These are phyloP conservation scores for Teunomyces gatunensis DNA, from an alignment of 805 yeast genomes.

Conservation along the genomic window DNA sequence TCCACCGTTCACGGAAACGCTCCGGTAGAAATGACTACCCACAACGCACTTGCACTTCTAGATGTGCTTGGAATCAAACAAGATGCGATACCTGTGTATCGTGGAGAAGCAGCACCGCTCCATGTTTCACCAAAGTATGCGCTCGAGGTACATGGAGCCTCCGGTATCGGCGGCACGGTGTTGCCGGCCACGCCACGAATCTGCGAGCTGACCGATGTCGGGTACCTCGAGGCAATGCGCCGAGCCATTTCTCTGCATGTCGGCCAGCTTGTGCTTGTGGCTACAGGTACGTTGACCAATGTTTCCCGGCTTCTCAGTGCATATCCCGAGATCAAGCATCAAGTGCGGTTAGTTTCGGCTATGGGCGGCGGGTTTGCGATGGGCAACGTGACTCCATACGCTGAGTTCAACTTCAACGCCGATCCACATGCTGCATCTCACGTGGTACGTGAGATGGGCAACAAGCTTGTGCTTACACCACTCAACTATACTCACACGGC, in stretches of 20 bases:
- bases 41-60: slow-evolving; percentile 63
- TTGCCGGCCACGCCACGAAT: slow-evolving; percentile 51
- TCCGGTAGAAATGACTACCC: slow-evolving; percentile 60
- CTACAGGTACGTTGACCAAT: slow-evolving; percentile 79
- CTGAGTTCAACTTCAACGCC: slow-evolving; percentile 74
- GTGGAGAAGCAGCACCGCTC: slow-evolving; percentile 63
- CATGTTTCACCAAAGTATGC: slow-evolving; percentile 50
- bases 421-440: slow-evolving; percentile 75
- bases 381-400: slow-evolving; percentile 50
- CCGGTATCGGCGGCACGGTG: slow-evolving; percentile 76
- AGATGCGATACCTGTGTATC: slow-evolving; percentile 58
- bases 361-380: slow-evolving; percentile 74
- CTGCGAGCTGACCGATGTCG: slow-evolving; percentile 17
- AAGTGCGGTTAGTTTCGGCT: slow-evolving; percentile 54
- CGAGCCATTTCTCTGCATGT: slow-evolving; percentile 42
- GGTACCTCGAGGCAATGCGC: slow-evolving; percentile 36
- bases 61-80: slow-evolving; percentile 48
- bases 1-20: slow-evolving; percentile 77
- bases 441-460: slow-evolving; percentile 50
- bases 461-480: slow-evolving; percentile 57
- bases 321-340: slow-evolving; percentile 52
- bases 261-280: slow-evolving; percentile 57
- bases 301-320: slow-evolving; percentile 52
- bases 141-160: slow-evolving; percentile 64
- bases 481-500: slow-evolving; percentile 70